Evolutionary conservation across 148 eudicot genomes (phyloP).

Genomic region (Cornus florida): DNA sequence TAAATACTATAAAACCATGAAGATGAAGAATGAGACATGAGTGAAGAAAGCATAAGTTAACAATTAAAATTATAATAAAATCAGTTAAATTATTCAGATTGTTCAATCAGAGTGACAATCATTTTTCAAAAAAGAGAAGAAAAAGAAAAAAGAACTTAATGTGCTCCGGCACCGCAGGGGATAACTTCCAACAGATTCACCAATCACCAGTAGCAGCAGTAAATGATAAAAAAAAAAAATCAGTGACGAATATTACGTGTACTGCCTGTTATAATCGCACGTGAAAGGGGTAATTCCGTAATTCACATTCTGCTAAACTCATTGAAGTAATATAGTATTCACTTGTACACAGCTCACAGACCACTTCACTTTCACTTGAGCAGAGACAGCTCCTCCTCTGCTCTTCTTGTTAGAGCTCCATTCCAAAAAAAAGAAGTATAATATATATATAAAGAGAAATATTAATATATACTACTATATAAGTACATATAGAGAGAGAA

Average conservation of each 20-base stretch:
- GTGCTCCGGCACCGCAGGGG: not conserved
- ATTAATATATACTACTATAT: not conserved
- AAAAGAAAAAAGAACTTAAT: not conserved
- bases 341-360: not conserved
- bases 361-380: not conserved
- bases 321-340: no score
- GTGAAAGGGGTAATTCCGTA: not conserved
- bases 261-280: not conserved
- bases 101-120: no score
- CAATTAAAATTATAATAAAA: no score
- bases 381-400: not conserved
- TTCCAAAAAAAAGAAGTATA: not conserved
- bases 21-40: no score
- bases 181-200: not conserved
- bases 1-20: no score
- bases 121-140: no score
- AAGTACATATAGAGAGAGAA: not conserved
- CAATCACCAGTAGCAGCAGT: not conserved
- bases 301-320: not conserved
- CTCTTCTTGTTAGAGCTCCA: not conserved
- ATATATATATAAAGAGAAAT: not conserved
- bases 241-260: not conserved
- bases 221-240: no score
- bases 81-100: no score
- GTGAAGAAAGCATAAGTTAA: no score